Percentiles rank a stretch among this genome's conserved stretches.
phyloP scores from a whole-genome alignment of 2,329 filamentous ascomycete species.

The Aureobasidium namibiae region DNA sequence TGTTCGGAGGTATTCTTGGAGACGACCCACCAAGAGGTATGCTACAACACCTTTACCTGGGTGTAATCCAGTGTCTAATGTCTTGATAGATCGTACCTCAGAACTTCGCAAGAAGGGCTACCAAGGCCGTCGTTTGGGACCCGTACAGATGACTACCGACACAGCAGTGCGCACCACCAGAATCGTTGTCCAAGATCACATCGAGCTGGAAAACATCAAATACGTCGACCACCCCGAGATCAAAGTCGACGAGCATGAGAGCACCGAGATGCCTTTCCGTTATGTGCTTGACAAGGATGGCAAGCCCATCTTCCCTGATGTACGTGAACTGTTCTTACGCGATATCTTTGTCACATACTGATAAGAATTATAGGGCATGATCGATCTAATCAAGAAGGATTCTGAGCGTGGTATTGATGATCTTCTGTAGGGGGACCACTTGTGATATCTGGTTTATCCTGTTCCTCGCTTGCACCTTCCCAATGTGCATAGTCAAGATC shows the following conservation, averaged over 20 bases:
- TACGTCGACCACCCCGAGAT: constrained; percentile 88
- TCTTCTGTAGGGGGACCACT: constrained; percentile 51
- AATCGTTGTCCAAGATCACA: constrained; percentile 74
- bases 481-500: too few relatives aligned
- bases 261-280: constrained; percentile 95
- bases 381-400: constrained; percentile 86
- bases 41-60: too few relatives aligned
- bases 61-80: neutral
- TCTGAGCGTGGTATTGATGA: constrained; percentile 87
- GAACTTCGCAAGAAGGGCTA: constrained; percentile 93
- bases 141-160: constrained; percentile 97
- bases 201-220: constrained; percentile 67
- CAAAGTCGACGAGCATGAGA: constrained; percentile 83
- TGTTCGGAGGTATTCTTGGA: constrained; percentile 93
- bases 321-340: constrained; percentile 32
- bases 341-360: constrained; percentile 1
- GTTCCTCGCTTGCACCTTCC: neutral
- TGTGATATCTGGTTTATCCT: too few relatives aligned
- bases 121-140: constrained; percentile 74
- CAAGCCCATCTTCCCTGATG: constrained; percentile 83
- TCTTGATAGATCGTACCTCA: constrained; percentile 71
- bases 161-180: constrained; percentile 91
- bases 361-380: constrained; percentile 64
- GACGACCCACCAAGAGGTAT: constrained; percentile 88
- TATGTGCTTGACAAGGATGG: constrained; percentile 69